phyloP scores from a whole-genome alignment of 768 basidiomycete species.

The Pilatotrama ljubarskyi region DNA sequence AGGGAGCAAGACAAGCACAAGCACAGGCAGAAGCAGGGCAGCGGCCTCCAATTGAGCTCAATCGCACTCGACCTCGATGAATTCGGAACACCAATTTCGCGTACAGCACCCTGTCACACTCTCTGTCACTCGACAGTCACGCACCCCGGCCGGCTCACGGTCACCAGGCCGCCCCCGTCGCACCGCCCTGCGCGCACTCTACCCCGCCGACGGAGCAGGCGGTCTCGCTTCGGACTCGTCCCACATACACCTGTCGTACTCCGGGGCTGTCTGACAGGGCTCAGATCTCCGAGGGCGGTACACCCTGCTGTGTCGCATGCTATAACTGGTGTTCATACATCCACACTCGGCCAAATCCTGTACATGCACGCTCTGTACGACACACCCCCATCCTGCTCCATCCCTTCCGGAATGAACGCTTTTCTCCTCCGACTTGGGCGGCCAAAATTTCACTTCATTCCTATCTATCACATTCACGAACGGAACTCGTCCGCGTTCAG shows the following conservation, averaged over 20 bases:
- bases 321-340: neutral
- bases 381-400: neutral
- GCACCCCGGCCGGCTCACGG: neutral
- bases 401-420: neutral
- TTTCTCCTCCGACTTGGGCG: neutral
- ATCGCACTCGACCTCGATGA: slow-evolving; percentile 7
- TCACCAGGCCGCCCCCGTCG: neutral
- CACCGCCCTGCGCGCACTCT: neutral
- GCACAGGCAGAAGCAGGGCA: slow-evolving; percentile 8
- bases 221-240: neutral
- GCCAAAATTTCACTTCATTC: neutral
- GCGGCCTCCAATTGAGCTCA: slow-evolving; percentile 8
- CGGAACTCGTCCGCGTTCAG: slow-evolving; percentile 44
- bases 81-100: slow-evolving; percentile 18
- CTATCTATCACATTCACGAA: neutral
- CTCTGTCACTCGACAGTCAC: neutral
- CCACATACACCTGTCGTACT: no score
- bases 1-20: slow-evolving; percentile 6
- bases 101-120: slow-evolving; percentile 5
- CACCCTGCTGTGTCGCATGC: neutral
- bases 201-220: no score
- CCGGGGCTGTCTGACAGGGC: no score
- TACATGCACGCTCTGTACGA: neutral
- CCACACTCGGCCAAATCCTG: neutral
- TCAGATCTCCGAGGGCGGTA: neutral